Evolutionary conservation across 2,329 filamentous ascomycete genomes (phyloP), one percentile per base, ranked within the genome.

Genomic region (Zelopaecilomyces penicillatus): DNA sequence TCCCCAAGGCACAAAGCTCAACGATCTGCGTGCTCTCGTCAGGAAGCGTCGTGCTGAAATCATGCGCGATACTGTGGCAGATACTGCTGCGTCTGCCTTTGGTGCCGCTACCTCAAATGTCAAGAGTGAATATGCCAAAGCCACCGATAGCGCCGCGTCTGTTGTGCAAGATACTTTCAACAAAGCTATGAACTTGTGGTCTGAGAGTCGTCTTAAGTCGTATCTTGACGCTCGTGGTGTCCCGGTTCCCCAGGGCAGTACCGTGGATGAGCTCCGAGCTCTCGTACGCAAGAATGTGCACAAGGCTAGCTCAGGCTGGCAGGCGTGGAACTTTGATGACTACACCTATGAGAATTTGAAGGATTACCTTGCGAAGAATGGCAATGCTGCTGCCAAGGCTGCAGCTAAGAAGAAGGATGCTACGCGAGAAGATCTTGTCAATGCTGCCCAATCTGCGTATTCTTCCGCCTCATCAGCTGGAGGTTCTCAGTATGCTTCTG

Each of bases 1-100:
- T 41, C 93, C 93, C 7, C 91, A 97, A 61, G 93, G 91, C 39
- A 94, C 87, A 59, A 90, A 85, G 73, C 73, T 80, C 54, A 94
- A 96, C 58, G 91, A 98, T 65, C 77, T 97, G 28, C 74, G 94
- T 43, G 89, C 91, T 43, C 78, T 97, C 50, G 84, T 91, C 51
- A 88, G 91, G 62, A 94, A 93, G 74, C 80, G 95, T 68, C 83
- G 86, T 47, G 83, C 85, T 47, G 71, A 81, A 47, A 71, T 91
- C 38, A 70, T 82, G 12, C 83, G 81, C 48, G 82, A 88, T 57
- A 85, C 75, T 41, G 64, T 78, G 9, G 64, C 71, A 7, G 74
- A 66, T 27, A 76, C 76, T 26, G 78, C 75, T 33, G 69, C 75
- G 29, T 79, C 78, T 26, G 75, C 75, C 5, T 82, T 76, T 50